Percentiles rank a stretch among this genome's conserved stretches.
These are phyloP conservation scores for Atalantia buxifolia DNA, from an alignment of 345 rosid genomes.

Conservation along the genomic window DNA sequence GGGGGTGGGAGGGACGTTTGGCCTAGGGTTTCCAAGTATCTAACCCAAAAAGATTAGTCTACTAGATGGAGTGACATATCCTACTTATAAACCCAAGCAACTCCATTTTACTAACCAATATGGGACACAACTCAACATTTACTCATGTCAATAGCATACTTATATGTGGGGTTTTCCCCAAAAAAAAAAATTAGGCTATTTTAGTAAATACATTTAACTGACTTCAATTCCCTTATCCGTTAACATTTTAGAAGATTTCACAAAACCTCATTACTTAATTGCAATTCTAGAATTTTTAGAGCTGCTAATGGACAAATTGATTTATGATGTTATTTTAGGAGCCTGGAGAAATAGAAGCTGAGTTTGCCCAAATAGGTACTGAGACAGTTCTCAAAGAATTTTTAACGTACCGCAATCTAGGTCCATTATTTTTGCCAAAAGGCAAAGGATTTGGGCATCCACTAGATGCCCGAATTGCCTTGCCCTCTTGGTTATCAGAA, in stretches of 20 bases:
- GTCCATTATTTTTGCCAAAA: constrained; percentile 50
- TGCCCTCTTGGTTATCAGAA: constrained; percentile 75
- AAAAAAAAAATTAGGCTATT: neutral
- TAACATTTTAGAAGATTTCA: no score
- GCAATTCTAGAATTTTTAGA: neutral
- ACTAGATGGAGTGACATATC: no score
- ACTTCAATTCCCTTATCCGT: no score
- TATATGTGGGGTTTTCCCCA: neutral
- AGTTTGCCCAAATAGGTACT: constrained; percentile 42
- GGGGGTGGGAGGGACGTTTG: no score
- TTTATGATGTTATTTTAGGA: constrained; percentile 29
- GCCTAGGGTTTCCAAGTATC: no score
- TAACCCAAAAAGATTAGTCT: no score
- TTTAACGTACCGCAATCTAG: constrained; percentile 42
- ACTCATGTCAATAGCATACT: no score
- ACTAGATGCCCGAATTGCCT: constrained; percentile 18
- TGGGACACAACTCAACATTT: no score
- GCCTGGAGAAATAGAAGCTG: constrained; percentile 64
- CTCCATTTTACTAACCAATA: no score
- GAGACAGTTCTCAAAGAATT: constrained; percentile 47
- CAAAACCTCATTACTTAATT: no score
- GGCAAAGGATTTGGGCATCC: constrained; percentile 41
- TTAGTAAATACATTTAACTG: neutral
- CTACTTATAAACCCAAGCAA: no score
- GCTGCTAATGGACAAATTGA: neutral